These are phyloP conservation scores for Candida awuae DNA, from an alignment of 805 yeast genomes.

Conservation along the genomic window DNA sequence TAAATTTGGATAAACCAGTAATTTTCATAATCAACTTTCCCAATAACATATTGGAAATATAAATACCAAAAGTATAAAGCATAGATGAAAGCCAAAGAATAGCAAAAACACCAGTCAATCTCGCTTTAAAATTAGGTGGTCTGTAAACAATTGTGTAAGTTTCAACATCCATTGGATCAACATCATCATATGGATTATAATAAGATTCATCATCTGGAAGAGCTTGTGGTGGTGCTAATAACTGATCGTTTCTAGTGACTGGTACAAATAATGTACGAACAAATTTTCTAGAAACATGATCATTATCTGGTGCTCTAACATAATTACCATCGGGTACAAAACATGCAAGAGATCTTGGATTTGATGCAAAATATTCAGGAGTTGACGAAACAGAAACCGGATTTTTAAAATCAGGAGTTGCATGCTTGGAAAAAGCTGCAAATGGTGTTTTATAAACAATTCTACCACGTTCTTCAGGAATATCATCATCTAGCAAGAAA, in stretches of 20 bases:
- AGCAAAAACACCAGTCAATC: slow-evolving; percentile 44
- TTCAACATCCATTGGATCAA: slow-evolving; percentile 27
- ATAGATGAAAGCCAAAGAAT: slow-evolving; percentile 41
- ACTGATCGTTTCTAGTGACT: slow-evolving; percentile 71
- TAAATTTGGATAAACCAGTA: neutral
- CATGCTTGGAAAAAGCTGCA: slow-evolving; percentile 29
- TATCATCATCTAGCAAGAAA: slow-evolving; percentile 60
- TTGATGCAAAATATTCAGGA: slow-evolving; percentile 32
- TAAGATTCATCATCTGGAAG: slow-evolving; percentile 23
- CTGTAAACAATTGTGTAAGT: slow-evolving; percentile 72
- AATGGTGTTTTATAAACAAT: slow-evolving; percentile 45
- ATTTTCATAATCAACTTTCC: slow-evolving; percentile 19
- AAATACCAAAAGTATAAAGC: slow-evolving; percentile 22
- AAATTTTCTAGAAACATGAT: slow-evolving; percentile 59
- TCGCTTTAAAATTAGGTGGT: slow-evolving; percentile 65
- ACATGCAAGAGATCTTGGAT: slow-evolving; percentile 39
- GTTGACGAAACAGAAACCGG: slow-evolving; percentile 51
- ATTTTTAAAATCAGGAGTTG: slow-evolving; percentile 37
- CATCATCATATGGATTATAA: slow-evolving; percentile 29
- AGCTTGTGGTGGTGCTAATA: slow-evolving; percentile 37
- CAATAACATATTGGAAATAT: slow-evolving; percentile 16
- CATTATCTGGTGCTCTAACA: slow-evolving; percentile 82
- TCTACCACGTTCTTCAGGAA: slow-evolving; percentile 63
- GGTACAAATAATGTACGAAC: slow-evolving; percentile 66
- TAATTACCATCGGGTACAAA: slow-evolving; percentile 76